Conservation (phyloP, 2,329 filamentous ascomycete genomes). For the Nigrospora oryzae region DNA sequence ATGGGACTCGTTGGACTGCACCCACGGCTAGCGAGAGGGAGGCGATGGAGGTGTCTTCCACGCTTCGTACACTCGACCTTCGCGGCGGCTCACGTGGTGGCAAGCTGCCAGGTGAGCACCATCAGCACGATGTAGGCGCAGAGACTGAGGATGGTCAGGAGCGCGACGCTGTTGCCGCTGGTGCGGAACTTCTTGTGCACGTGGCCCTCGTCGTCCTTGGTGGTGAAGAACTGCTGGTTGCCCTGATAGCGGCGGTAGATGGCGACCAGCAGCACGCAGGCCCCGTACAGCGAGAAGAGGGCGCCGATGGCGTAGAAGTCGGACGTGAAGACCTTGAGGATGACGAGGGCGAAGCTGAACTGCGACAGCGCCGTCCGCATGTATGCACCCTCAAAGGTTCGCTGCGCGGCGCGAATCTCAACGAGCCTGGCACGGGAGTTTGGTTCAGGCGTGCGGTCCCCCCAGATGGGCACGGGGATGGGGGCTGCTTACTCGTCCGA, state of each 20-base stretch:
- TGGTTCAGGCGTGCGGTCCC: no score
- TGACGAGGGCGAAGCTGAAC: constrained; percentile 89
- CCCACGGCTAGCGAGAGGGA: no score
- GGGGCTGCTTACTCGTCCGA: constrained; percentile 52
- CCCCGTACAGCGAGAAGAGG: constrained; percentile 85
- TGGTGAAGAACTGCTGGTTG: constrained; percentile 83
- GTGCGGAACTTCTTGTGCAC: constrained; percentile 51
- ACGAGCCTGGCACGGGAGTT: constrained; percentile 50
- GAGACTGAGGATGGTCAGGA: constrained; percentile 49
- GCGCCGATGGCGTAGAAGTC: constrained; percentile 98
- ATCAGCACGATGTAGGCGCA: constrained; percentile 49
- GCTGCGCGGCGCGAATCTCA: constrained; percentile 87
- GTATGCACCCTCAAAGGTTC: constrained; percentile 96
- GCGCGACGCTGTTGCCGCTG: constrained; percentile 52
- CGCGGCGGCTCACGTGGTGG: constrained; percentile 10
- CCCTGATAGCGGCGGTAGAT: constrained; percentile 84
- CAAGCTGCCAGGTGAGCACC: constrained; percentile 42
- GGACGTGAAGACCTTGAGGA: constrained; percentile 91
- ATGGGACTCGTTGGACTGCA: no score
- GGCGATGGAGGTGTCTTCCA: no score
- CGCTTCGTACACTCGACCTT: neutral
- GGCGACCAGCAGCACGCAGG: constrained; percentile 73
- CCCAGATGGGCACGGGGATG: no score
- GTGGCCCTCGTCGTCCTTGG: constrained; percentile 32
- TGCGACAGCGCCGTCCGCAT: constrained; percentile 89